Base-by-base conservation (phyloP, 2,329 filamentous ascomycete species). In the Domatiomyces catenatus region DNA sequence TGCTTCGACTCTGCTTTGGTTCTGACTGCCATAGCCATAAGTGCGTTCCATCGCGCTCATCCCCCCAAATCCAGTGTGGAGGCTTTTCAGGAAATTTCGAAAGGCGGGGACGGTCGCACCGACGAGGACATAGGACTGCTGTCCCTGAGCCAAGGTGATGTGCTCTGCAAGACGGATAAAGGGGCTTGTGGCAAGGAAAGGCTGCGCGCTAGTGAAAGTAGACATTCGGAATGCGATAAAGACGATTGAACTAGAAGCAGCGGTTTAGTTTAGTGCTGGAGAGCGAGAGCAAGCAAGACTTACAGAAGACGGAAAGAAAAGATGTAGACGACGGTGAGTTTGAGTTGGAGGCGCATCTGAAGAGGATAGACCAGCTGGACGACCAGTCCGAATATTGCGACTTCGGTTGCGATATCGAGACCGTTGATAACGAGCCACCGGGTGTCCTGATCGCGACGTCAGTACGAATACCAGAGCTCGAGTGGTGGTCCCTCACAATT, bases 301-400 rank as follows among this genome's bases (percentile, higher is more conserved):
- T 56, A 70, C 67, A 63, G 59, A 8, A 69, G 61, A 8, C 65
- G 63, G 48, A 63, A 63, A 43, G 63, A 51, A 50, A 67, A 67
- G 4, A 63, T 61, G 50, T 59, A 61, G 8, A 67, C 62, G 6
- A 67, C 64, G 1, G 60, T 55, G 5, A 61, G 22, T 52, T 67
- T 68, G 46, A 60, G 61, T 20, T 57, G 57, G 1, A 64, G n/a
- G 2, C 60, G 58, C 59, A 65, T 66, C 45, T 64, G 62, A 0
- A 68, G 59, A 5, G 58, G 60, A 22, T 58, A 54, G 2, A 68
- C 57, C 3, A 68, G 59, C 18, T 56, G 43, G 8, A 63, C 51
- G 5, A 63, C 60, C 8, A 67, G 53, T 0, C 54, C 42, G 46
- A 66, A 63, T 42, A 67, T 57, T 5, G 60, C 56, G 2, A 67